Conservation (phyloP, 495 filamentous ascomycete genomes). For the Amniculicola lignicola region DNA sequence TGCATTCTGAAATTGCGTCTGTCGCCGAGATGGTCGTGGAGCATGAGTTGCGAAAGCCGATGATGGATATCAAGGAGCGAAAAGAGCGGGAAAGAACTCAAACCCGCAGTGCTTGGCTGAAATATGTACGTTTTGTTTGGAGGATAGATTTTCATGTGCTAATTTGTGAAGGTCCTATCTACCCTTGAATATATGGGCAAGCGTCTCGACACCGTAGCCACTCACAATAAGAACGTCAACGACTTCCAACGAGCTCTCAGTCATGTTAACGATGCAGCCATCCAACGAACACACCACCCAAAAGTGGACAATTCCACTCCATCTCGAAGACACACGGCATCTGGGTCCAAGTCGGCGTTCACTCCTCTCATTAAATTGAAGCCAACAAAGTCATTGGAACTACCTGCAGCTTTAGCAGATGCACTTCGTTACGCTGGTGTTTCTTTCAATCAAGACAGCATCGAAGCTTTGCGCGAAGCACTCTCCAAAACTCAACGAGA, state of each 20-base stretch:
- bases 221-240: constrained; percentile 10
- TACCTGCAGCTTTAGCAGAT: constrained; percentile 19
- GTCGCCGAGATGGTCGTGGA: constrained; percentile 40
- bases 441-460: constrained; percentile 18
- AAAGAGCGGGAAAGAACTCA: constrained; percentile 21
- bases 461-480: constrained; percentile 9
- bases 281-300: background rate
- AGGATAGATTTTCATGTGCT: constrained; percentile 1
- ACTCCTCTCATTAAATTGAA: constrained; percentile 15
- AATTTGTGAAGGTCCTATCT: constrained; percentile 21
- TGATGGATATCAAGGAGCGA: constrained; percentile 19
- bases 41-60: constrained; percentile 29
- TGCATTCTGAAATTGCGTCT: constrained; percentile 37
- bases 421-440: constrained; percentile 21
- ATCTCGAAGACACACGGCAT: constrained; percentile 6
- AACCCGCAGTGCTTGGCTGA: constrained; percentile 23
- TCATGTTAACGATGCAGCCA: constrained; percentile 8
- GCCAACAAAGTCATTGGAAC: constrained; percentile 17
- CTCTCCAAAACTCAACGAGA: constrained; percentile 13
- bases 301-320: background rate
- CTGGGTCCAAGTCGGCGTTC: constrained; percentile 15
- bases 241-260: constrained; percentile 23
- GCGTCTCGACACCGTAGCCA: constrained; percentile 23
- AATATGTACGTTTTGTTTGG: constrained; percentile 19
- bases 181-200: constrained; percentile 30